Conservation (phyloP, 805 yeast species). For the Kluyveromyces starmeri region DNA sequence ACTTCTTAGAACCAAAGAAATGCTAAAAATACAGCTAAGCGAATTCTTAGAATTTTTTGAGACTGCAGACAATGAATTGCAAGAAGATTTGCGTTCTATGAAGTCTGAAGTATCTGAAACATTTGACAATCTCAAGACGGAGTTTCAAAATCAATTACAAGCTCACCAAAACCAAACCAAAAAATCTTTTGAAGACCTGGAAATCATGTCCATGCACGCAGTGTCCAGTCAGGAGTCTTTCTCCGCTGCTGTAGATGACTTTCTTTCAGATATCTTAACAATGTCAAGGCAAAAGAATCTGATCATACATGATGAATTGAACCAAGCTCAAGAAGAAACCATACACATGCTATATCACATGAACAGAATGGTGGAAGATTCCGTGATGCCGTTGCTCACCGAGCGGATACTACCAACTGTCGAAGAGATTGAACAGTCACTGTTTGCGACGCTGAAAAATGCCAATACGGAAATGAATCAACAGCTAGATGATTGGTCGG, state of each 20-base stretch:
- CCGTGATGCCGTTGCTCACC: slow-evolving; percentile 9
- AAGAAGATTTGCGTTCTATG: not conserved
- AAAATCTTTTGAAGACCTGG: not conserved
- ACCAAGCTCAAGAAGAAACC: slow-evolving; percentile 9
- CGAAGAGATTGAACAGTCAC: slow-evolving; percentile 25
- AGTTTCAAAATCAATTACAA: too few species aligned
- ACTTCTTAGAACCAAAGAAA: not conserved
- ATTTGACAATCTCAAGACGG: not conserved
- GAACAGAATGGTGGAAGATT: slow-evolving; percentile 7
- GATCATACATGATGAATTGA: slow-evolving; percentile 7
- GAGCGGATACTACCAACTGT: slow-evolving; percentile 22
- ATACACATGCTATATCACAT: slow-evolving; percentile 9
- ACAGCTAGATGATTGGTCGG: slow-evolving; percentile 15
- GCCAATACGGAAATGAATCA: slow-evolving; percentile 7
- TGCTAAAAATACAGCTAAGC: not conserved
- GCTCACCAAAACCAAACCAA: slow-evolving; percentile 1
- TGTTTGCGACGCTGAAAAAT: slow-evolving; percentile 11
- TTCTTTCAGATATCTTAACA: slow-evolving; percentile 1
- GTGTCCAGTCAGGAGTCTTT: not conserved
- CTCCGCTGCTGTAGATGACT: not conserved
- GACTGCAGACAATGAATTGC: slow-evolving; percentile 12
- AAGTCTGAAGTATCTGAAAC: not conserved
- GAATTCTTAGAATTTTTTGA: slow-evolving; percentile 6
- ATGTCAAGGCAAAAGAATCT: not conserved
- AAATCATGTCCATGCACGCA: not conserved